phyloP scores from a whole-genome alignment of 805 yeast species.

The Candida succiphila region DNA sequence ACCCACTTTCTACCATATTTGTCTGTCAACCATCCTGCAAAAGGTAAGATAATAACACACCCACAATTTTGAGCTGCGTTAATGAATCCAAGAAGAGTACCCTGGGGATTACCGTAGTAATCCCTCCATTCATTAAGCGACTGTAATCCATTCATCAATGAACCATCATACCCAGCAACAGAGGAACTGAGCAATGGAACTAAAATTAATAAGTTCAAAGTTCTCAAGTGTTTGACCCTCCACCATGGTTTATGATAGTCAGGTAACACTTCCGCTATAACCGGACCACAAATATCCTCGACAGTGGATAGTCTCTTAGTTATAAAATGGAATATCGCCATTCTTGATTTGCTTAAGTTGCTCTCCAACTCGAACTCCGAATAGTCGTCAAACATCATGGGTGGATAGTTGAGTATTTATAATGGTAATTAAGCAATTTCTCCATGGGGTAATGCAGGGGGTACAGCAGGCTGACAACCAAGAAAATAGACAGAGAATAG shows the following conservation, averaged over 20 bases:
- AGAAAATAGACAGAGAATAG: no score
- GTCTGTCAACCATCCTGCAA: constrained; percentile 29
- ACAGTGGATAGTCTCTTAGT: constrained; percentile 6
- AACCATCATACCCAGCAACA: constrained; percentile 31
- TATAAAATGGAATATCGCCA: no score
- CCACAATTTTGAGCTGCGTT: constrained; percentile 29
- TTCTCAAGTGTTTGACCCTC: constrained; percentile 26
- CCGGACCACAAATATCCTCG: constrained; percentile 12
- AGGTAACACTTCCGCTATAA: constrained; percentile 9
- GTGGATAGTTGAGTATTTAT: no score
- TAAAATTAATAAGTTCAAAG: constrained; percentile 2
- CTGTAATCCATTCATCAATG: constrained; percentile 37
- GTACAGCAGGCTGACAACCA: no score
- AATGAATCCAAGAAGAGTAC: constrained; percentile 24
- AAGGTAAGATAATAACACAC: constrained; percentile 17
- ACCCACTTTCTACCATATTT: constrained; percentile 50
- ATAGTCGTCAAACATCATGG: no score
- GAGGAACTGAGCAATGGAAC: constrained; percentile 21
- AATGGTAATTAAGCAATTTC: no score
- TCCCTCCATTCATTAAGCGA: constrained; percentile 27
- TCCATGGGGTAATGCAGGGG: no score
- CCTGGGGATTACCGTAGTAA: constrained; percentile 22
- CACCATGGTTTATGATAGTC: constrained; percentile 23
- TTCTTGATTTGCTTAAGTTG: no score
- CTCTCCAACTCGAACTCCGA: no score